These are phyloP conservation scores for Caulochytrium protostelioides DNA, from an alignment of 371 early-diverging fungal species.

Conservation along the genomic window DNA sequence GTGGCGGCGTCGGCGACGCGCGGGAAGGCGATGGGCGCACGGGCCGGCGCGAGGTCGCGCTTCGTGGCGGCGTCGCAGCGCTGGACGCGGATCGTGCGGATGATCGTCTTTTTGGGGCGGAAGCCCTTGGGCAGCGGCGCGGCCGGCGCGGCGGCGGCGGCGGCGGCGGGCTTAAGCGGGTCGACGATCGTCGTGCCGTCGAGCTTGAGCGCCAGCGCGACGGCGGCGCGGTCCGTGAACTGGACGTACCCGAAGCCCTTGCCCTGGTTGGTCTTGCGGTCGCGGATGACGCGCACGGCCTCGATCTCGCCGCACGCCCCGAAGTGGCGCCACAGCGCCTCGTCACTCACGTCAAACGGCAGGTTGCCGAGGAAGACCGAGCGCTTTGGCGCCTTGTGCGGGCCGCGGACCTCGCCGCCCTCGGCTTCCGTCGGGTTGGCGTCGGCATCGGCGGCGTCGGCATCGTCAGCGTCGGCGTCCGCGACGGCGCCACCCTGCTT, in stretches of 20 bases:
- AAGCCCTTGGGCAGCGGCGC: too few species aligned
- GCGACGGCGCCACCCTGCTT: background rate
- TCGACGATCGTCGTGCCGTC: slow-evolving; percentile 48
- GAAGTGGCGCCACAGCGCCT: slow-evolving; percentile 65
- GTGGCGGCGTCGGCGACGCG: too few species aligned
- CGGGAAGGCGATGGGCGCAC: too few species aligned
- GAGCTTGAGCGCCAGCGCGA: slow-evolving; percentile 54
- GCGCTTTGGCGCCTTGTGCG: slow-evolving; percentile 50
- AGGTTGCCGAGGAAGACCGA: slow-evolving; percentile 82
- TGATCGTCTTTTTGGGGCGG: too few species aligned
- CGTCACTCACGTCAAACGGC: slow-evolving; percentile 66
- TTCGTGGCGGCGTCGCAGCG: too few species aligned
- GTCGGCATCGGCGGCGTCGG: background rate
- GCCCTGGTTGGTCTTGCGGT: slow-evolving; percentile 68
- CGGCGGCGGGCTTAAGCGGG: slow-evolving; percentile 25
- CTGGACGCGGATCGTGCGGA: too few species aligned
- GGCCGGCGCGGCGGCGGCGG: too few species aligned
- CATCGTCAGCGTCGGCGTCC: background rate
- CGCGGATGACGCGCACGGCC: slow-evolving; percentile 66
- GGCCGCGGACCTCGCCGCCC: background rate
- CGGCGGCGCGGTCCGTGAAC: slow-evolving; percentile 37
- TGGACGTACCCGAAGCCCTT: slow-evolving; percentile 78
- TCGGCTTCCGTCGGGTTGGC: background rate
- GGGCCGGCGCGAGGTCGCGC: too few species aligned
- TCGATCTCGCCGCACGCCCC: slow-evolving; percentile 52